Base-by-base conservation (phyloP, 768 basidiomycete species). In the Stropharia rugosoannulata region DNA sequence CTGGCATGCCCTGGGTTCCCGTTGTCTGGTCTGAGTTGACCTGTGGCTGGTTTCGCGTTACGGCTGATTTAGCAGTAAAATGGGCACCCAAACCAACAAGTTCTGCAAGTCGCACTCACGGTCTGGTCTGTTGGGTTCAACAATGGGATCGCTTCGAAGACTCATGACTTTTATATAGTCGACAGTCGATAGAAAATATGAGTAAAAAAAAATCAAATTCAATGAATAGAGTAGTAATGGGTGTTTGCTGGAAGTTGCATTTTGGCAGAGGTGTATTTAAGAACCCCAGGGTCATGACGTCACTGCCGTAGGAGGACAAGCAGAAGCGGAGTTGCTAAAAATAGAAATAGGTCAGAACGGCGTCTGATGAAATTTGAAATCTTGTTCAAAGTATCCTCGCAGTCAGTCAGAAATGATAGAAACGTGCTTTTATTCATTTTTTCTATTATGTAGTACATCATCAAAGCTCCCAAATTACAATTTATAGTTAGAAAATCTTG, bases 31-130 rank as follows among this genome's bases (percentile, higher is more conserved):
- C 29, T 1, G 42, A 58, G 8, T 53, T 54, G 43, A 39, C 45
- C 11, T 56, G 42, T 2, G 57, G 58, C 43, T 59, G 61, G 15
- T 62, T 62, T 35, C 61, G 45, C 16, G 57, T 54, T 16, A 59
- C 57, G 22, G 57, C 60, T 61, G 42, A n/a, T 42, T 19, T 9
- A 13, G 16, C 9, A 18, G 39, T 18, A 15, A 39, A 9, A 18
- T 12, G n/a, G 1, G 16, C 39, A 0, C 45, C n/a, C 19, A 15
- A 8, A 11, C 19, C 12, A 4, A 8, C 12, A 39, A 27, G 1
- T 19, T 4, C 13, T n/a, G 35, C n/a, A 37, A 22, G 15, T 9
- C 6, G 9, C 13, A 46, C 60, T 18, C 43, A 61, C 60, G 57
- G 47, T 61, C 60, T 45, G 60, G 57, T 13, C 51, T 44, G 4